Conservation (phyloP, 73 alveolate species). For the Effrenium voratum region DNA sequence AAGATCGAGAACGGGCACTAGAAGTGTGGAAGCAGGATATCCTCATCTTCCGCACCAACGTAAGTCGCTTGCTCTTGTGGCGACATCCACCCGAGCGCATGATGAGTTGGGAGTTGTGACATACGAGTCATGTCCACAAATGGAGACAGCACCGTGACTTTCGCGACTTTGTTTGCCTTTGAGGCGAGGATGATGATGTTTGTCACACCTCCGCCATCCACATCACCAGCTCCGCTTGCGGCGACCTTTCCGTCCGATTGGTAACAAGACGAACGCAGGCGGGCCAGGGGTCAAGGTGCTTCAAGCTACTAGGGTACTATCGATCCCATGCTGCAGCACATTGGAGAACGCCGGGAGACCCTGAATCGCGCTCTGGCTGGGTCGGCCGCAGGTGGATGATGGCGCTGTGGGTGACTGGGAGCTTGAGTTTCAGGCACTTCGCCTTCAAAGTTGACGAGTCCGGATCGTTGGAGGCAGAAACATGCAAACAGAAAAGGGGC, state of each 20-base stretch:
- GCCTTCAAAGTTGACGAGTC: no score
- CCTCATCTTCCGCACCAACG: conserved; percentile 52
- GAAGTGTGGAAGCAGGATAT: conserved; percentile 91
- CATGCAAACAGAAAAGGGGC: no score
- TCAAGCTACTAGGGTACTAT: neutral
- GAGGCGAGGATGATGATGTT: conserved; percentile 84
- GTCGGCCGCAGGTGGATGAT: conserved; percentile 67
- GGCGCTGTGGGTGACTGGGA: conserved; percentile 92
- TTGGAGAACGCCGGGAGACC: neutral
- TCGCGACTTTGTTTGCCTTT: neutral
- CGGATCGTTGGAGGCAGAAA: no score
- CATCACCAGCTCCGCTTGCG: conserved; percentile 42
- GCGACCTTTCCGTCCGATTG: conserved; percentile 63
- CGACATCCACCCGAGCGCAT: no score
- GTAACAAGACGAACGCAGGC: conserved; percentile 53
- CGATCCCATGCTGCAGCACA: no score
- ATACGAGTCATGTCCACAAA: no score
- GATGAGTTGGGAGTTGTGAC: no score
- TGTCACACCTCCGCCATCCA: conserved; percentile 91
- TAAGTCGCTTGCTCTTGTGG: no score
- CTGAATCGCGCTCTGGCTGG: neutral
- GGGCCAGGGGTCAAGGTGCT: neutral
- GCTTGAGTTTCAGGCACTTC: conserved; percentile 62
- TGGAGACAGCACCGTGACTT: no score
- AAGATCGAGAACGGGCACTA: conserved; percentile 42